These are phyloP conservation scores for Sclerotinia trifoliorum DNA, from an alignment of 2,329 filamentous ascomycete species.

Conservation along the genomic window DNA sequence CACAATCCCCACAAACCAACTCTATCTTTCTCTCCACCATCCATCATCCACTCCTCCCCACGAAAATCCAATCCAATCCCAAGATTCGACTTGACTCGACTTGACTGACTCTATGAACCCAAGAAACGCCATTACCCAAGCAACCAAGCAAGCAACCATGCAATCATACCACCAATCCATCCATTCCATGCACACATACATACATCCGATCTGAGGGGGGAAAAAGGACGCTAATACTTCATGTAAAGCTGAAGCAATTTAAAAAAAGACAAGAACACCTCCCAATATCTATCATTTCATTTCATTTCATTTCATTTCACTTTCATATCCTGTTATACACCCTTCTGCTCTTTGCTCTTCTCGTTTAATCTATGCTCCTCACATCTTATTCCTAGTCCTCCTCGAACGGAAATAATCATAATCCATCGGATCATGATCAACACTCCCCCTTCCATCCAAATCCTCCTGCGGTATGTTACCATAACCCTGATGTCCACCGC, in stretches of 20 bases:
- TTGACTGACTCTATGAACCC: too few relatives aligned
- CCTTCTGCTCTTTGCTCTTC: too few relatives aligned
- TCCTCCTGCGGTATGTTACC: constrained; percentile 55
- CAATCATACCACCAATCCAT: too few relatives aligned
- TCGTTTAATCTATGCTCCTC: background rate
- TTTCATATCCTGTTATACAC: constrained; percentile 12
- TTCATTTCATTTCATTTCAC: background rate
- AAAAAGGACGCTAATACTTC: background rate
- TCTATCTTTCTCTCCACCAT: too few relatives aligned
- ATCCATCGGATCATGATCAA: constrained; percentile 36
- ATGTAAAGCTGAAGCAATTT: background rate
- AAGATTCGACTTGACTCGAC: too few relatives aligned
- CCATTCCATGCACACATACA: background rate
- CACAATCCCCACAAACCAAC: too few relatives aligned
- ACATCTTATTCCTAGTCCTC: constrained; percentile 23
- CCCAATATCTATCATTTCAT: constrained; percentile 13
- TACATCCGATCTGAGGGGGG: too few relatives aligned
- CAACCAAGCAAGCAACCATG: background rate
- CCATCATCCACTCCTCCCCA: too few relatives aligned
- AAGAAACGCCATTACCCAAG: constrained; percentile 9
- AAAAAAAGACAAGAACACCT: background rate
- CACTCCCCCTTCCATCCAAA: constrained; percentile 19
- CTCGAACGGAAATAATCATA: constrained; percentile 39
- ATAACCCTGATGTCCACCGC: constrained; percentile 59
- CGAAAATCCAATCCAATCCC: too few relatives aligned